phyloP scores from a whole-genome alignment of 257 asterid genomes.

The Catharanthus roseus region DNA sequence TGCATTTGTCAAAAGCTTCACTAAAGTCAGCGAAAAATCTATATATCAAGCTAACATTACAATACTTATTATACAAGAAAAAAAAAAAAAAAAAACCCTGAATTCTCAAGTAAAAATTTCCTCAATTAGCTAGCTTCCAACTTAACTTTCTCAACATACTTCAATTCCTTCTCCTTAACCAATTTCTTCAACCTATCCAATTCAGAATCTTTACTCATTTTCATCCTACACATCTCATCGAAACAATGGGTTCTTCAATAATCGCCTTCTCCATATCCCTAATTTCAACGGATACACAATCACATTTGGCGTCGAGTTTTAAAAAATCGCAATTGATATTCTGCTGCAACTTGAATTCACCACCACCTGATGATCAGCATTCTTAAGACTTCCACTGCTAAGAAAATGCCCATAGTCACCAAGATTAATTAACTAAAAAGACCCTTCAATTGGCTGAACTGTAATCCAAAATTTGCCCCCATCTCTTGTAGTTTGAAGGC shows the following conservation, averaged over 20 bases:
- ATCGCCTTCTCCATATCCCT: slow-evolving; percentile 50
- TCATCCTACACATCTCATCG: slow-evolving; percentile 69
- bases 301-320: slow-evolving; percentile 73
- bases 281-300: slow-evolving; percentile 55
- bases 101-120: slow-evolving; percentile 34
- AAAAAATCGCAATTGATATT: slow-evolving; percentile 75
- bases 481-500: slow-evolving; percentile 84
- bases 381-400: slow-evolving; percentile 93
- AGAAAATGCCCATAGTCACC: slow-evolving; percentile 80
- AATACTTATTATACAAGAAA: neutral
- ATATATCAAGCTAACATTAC: too few species aligned
- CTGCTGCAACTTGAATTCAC: slow-evolving; percentile 73
- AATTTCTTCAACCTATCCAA: slow-evolving; percentile 53
- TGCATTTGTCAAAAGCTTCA: too few species aligned
- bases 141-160: slow-evolving; percentile 29
- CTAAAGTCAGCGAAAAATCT: too few species aligned
- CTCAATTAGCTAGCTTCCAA: slow-evolving; percentile 24
- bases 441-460: slow-evolving; percentile 75
- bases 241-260: slow-evolving; percentile 49
- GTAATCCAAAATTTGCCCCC: slow-evolving; percentile 89
- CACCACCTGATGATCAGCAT: slow-evolving; percentile 87
- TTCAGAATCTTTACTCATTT: slow-evolving; percentile 76
- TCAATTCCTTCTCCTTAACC: slow-evolving; percentile 37
- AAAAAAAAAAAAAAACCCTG: neutral
- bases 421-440: slow-evolving; percentile 83